These are phyloP conservation scores for Moniliella sp. DNA, from an alignment of 1,284 basidiomycete species.

Conservation along the genomic window DNA sequence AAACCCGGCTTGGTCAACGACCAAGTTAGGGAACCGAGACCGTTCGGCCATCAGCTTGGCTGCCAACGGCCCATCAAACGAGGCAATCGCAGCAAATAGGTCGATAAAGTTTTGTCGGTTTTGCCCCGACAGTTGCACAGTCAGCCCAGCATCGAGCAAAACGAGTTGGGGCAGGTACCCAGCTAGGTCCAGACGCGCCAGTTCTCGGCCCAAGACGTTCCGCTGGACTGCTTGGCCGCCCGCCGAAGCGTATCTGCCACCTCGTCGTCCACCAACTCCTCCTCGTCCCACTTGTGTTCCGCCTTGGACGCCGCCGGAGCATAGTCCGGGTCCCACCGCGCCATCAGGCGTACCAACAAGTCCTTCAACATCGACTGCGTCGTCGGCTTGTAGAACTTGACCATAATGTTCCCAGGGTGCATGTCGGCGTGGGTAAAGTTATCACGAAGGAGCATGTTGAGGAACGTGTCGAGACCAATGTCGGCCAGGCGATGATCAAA, in stretches of 20 bases:
- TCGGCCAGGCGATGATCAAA: constrained; percentile 76
- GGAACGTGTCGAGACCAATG: constrained; percentile 77
- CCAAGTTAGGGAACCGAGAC: constrained; percentile 73
- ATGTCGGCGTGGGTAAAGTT: constrained; percentile 79
- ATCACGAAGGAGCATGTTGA: constrained; percentile 95
- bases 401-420: constrained; percentile 88
- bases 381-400: constrained; percentile 70
- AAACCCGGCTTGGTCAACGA: constrained; percentile 75
- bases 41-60: constrained; percentile 90
- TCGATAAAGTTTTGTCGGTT: constrained; percentile 87
- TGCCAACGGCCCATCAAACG: constrained; percentile 84
- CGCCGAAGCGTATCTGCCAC: constrained; percentile 50
- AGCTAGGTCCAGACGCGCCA: constrained; percentile 45
- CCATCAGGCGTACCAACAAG: constrained; percentile 15
- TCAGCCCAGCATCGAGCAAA: constrained; percentile 84
- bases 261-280: constrained; percentile 35
- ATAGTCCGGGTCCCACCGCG: constrained; percentile 28
- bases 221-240: constrained; percentile 41
- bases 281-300: constrained; percentile 37
- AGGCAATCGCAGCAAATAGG: constrained; percentile 78
- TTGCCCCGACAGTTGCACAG: constrained; percentile 57
- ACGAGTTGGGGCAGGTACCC: constrained; percentile 85
- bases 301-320: constrained; percentile 12
- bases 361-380: constrained; percentile 20
- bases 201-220: constrained; percentile 49